These are phyloP conservation scores for Diaporthe caulivora DNA, from an alignment of 2,329 filamentous ascomycete genomes.

Conservation along the genomic window DNA sequence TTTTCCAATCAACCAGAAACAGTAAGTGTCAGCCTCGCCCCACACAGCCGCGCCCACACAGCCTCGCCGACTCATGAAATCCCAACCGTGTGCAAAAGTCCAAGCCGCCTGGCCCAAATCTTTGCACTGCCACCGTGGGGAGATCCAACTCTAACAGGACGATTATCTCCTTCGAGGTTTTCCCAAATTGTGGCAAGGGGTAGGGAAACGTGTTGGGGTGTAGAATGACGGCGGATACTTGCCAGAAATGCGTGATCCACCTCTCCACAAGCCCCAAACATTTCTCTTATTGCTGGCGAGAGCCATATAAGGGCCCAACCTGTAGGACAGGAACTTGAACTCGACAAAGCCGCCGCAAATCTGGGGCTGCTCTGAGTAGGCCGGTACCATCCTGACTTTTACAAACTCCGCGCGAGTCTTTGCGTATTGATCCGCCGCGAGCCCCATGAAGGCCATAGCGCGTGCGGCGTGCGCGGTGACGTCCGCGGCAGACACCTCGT, in stretches of 20 bases:
- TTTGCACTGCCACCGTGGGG: too few species aligned
- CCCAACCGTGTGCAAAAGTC: too few species aligned
- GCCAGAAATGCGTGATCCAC: neutral
- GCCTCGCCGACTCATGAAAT: neutral
- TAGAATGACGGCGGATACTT: too few species aligned
- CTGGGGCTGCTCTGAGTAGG: neutral
- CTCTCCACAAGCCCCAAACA: neutral
- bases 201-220: too few species aligned
- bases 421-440: fast-evolving
- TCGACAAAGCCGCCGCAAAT: neutral
- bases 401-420: fast-evolving
- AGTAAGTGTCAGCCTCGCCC: too few species aligned
- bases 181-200: too few species aligned
- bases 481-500: neutral
- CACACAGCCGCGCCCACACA: neutral
- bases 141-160: too few species aligned
- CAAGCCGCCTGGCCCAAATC: neutral
- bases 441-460: neutral
- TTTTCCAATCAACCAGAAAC: neutral
- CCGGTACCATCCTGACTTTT: neutral
- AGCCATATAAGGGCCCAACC: neutral
- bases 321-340: neutral
- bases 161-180: too few species aligned
- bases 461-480: neutral
- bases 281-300: neutral